Percentiles rank a stretch among this genome's conserved stretches.
phyloP scores from a whole-genome alignment of 2,329 filamentous ascomycete genomes.

The Tetracladium maxilliforme region DNA sequence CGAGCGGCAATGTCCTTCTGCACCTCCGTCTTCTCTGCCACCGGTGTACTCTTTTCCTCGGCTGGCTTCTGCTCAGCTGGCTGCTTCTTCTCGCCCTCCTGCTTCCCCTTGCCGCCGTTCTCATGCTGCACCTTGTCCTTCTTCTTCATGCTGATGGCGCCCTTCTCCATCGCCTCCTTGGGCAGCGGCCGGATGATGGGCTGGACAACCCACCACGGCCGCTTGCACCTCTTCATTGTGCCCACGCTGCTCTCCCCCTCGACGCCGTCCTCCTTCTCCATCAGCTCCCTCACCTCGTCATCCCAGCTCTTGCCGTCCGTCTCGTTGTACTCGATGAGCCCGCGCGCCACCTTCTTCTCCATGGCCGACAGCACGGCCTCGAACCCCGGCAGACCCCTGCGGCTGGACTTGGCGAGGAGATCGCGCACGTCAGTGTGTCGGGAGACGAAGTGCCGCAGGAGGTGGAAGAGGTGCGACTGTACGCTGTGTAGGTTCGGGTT shows the following conservation, averaged over 20 bases:
- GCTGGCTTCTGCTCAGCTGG: conserved; percentile 2
- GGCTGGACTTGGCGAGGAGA: conserved; percentile 53
- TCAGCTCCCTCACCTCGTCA: conserved; percentile 16
- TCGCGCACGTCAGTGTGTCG: conserved; percentile 75
- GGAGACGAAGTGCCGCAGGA: conserved; percentile 69
- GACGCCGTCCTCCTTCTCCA: conserved; percentile 7
- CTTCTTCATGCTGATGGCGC: conserved; percentile 60
- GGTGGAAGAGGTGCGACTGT: conserved; percentile 86
- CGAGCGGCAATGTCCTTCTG: too few relatives aligned
- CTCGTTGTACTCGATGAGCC: conserved; percentile 51
- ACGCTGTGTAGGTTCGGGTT: conserved; percentile 60
- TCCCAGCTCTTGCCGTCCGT: conserved; percentile 33
- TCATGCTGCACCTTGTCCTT: conserved; percentile 38
- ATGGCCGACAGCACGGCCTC: conserved; percentile 65
- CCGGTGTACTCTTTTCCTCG: too few relatives aligned
- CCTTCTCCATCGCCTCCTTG: conserved; percentile 73
- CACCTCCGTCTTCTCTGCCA: conserved; percentile 1
- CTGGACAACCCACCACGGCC: conserved; percentile 85
- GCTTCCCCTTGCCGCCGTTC: conserved; percentile 15
- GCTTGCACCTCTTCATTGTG: conserved; percentile 56
- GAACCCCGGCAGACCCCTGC: conserved; percentile 60
- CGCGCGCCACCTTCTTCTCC: conserved; percentile 59
- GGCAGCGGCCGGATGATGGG: conserved; percentile 77
- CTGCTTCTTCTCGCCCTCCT: conserved; percentile 6
- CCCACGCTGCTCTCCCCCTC: conserved; percentile 43